Conservation (phyloP, 1,284 basidiomycete species). For the Hemileia vastatrix region DNA sequence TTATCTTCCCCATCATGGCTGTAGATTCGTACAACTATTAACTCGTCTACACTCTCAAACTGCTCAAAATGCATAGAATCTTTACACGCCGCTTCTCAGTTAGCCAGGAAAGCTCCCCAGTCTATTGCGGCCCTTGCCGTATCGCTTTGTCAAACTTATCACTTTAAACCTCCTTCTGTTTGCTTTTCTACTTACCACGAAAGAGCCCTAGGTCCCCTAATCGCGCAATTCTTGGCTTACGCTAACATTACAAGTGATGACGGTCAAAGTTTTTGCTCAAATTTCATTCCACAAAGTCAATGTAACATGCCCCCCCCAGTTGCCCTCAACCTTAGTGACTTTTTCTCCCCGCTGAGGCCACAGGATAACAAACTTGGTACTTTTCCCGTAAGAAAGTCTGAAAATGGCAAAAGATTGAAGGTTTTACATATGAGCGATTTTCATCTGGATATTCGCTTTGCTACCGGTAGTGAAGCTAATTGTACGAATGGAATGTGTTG, state of each 20-base stretch:
- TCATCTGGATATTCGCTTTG: conserved; percentile 59
- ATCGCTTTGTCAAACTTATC: conserved; percentile 56
- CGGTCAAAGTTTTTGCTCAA: conserved; percentile 58
- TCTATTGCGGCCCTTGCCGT: conserved; percentile 55
- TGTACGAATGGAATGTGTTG: conserved; percentile 67
- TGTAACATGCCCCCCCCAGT: conserved; percentile 53
- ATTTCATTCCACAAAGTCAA: conserved; percentile 48
- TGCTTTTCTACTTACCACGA: conserved; percentile 52
- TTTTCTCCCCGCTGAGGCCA: conserved; percentile 62
- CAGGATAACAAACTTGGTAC: conserved; percentile 38
- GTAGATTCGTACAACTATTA: neutral
- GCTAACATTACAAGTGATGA: conserved; percentile 60
- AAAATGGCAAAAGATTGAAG: conserved; percentile 57
- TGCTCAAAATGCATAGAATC: conserved; percentile 58
- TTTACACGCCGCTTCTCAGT: conserved; percentile 58
- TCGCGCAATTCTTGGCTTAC: conserved; percentile 60
- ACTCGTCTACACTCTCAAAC: neutral
- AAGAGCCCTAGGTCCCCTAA: conserved; percentile 52
- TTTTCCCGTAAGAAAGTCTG: conserved; percentile 48
- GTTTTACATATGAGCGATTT: conserved; percentile 67
- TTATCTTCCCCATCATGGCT: no score
- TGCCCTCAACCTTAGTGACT: conserved; percentile 52
- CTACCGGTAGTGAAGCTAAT: conserved; percentile 62
- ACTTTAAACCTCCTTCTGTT: conserved; percentile 47
- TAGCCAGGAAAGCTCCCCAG: conserved; percentile 57